phyloP scores from a whole-genome alignment of 78 protist genomes.

The Acrasis kona region DNA sequence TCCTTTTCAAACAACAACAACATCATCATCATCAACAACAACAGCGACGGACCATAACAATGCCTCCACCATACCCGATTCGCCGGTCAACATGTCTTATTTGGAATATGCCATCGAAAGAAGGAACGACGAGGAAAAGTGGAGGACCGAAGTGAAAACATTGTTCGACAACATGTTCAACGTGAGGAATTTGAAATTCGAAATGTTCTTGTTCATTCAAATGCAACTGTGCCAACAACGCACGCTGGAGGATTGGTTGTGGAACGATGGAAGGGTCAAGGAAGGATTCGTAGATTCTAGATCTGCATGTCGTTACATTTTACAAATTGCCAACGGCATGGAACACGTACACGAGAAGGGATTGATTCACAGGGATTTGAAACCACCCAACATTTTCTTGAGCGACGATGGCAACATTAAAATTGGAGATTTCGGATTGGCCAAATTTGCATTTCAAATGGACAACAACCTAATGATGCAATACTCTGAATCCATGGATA shows the following conservation, averaged over 20 bases:
- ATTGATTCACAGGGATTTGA: background rate
- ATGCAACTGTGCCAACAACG: background rate
- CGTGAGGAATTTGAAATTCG: background rate
- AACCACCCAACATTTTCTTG: background rate
- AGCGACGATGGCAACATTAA: background rate
- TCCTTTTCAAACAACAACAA: too few species aligned
- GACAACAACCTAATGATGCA: background rate
- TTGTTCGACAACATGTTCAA: background rate
- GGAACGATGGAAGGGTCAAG: background rate
- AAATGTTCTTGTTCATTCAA: background rate
- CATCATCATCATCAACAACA: too few species aligned
- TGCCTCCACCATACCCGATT: background rate
- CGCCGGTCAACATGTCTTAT: too few species aligned
- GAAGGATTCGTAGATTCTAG: background rate
- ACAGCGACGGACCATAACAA: background rate
- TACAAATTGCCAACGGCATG: background rate
- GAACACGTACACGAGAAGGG: conserved; percentile 2
- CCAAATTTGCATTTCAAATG: conserved; percentile 4
- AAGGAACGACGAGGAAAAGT: background rate
- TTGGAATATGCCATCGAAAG: too few species aligned
- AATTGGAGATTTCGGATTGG: conserved; percentile 8
- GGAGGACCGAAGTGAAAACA: background rate
- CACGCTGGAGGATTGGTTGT: background rate
- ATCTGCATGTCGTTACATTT: background rate
- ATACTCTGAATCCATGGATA: background rate